phyloP scores from a whole-genome alignment of 208 protist species.

The Borovskyia barvae region DNA sequence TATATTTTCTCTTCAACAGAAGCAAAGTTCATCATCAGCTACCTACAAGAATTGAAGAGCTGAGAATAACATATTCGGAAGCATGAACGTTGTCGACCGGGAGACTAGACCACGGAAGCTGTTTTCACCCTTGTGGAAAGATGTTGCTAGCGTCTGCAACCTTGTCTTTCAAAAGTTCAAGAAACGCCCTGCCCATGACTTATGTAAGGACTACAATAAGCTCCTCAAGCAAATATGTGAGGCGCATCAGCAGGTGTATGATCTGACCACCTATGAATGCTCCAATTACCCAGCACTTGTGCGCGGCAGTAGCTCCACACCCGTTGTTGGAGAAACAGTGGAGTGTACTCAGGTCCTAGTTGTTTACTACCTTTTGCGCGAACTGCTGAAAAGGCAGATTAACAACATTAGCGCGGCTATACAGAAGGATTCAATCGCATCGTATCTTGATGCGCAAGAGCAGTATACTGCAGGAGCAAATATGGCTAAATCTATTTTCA shows the following conservation, averaged over 20 bases:
- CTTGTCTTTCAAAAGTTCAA: constrained; percentile 32
- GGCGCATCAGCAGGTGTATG: constrained; percentile 50
- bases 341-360: constrained; percentile 81
- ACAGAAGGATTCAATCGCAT: constrained; percentile 24
- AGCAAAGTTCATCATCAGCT: too few species aligned
- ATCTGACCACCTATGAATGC: constrained; percentile 56
- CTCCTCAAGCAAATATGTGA: constrained; percentile 38
- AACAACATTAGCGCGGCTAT: constrained; percentile 29
- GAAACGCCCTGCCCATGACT: constrained; percentile 21
- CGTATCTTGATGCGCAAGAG: constrained; percentile 63
- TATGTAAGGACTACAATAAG: constrained; percentile 42
- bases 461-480: constrained; percentile 69
- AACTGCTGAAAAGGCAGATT: constrained; percentile 69
- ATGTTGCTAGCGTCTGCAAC: constrained; percentile 28
- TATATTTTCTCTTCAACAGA: too few species aligned
- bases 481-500: constrained; percentile 66
- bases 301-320: constrained; percentile 35
- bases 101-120: constrained; percentile 9
- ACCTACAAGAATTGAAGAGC: too few species aligned
- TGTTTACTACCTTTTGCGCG: constrained; percentile 76
- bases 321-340: constrained; percentile 48
- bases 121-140: constrained; percentile 40
- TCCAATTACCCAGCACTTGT: constrained; percentile 67
- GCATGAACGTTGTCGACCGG: not conserved
- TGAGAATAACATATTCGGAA: too few species aligned